These are phyloP conservation scores for Pythium phragmitis DNA, from an alignment of 352 stramenopile genomes.

Conservation along the genomic window DNA sequence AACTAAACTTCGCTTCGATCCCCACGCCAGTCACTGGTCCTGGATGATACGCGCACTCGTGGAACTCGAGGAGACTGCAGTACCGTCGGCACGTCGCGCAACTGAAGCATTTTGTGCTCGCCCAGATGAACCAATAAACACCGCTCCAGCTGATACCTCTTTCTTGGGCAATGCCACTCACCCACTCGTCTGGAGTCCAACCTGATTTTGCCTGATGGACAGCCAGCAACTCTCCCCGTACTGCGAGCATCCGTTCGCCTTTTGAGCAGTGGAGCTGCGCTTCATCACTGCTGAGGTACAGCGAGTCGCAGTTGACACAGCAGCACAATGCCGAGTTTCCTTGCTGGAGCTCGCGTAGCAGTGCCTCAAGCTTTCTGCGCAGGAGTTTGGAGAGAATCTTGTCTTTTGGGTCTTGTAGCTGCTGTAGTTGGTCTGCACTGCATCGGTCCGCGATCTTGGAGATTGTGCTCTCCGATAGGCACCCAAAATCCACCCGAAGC, in stretches of 20 bases:
- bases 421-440: slow-evolving; percentile 55
- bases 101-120: slow-evolving; percentile 48
- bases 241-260: slow-evolving; percentile 38
- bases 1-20: slow-evolving; percentile 46
- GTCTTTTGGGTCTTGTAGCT: slow-evolving; percentile 78
- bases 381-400: slow-evolving; percentile 87
- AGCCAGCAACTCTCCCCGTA: slow-evolving; percentile 51
- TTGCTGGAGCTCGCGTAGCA: slow-evolving; percentile 42
- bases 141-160: slow-evolving; percentile 55
- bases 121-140: slow-evolving; percentile 86
- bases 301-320: slow-evolving; percentile 44
- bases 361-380: slow-evolving; percentile 74
- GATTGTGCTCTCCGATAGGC: slow-evolving; percentile 75
- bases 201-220: slow-evolving; percentile 37
- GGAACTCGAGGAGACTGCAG: slow-evolving; percentile 43
- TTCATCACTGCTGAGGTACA: slow-evolving; percentile 39
- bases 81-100: slow-evolving; percentile 47
- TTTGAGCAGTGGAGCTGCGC: slow-evolving; percentile 33
- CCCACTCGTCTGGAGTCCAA: slow-evolving; percentile 50
- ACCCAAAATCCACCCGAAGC: slow-evolving; percentile 85
- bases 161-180: slow-evolving; percentile 38
- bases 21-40: slow-evolving; percentile 40
- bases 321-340: slow-evolving; percentile 26
- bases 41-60: slow-evolving; percentile 48
- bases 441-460: slow-evolving; percentile 66